Percentiles rank a stretch among this genome's conserved stretches.
phyloP scores from a whole-genome alignment of 2,329 filamentous ascomycete species.

The Keithomyces neogunnii region DNA sequence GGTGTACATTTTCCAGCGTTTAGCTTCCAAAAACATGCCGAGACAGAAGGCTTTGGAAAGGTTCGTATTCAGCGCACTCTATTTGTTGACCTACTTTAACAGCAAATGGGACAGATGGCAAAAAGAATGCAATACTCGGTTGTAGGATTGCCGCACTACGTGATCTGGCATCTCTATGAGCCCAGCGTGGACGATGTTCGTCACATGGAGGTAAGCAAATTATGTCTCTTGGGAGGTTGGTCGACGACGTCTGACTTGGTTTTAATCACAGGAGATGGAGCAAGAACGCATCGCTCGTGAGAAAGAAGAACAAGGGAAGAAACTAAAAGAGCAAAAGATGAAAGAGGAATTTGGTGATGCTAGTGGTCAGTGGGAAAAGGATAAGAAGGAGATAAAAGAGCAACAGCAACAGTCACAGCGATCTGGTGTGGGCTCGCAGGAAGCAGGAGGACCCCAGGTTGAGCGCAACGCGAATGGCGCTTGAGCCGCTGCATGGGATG shows the following conservation, averaged over 20 bases:
- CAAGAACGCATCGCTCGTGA: conserved; percentile 72
- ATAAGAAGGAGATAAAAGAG: conserved; percentile 71
- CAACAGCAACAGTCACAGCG: conserved; percentile 6
- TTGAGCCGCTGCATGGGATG: background rate
- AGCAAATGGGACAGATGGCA: conserved; percentile 61
- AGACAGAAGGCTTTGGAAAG: conserved; percentile 98
- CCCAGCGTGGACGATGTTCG: conserved; percentile 95
- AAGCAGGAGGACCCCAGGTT: background rate
- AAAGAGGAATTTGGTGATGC: conserved; percentile 73
- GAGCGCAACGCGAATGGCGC: conserved; percentile 7
- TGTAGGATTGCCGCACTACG: conserved; percentile 92
- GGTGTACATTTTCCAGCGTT: conserved; percentile 98
- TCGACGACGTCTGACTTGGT: background rate
- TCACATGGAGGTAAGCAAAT: conserved; percentile 71
- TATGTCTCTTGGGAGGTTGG: background rate
- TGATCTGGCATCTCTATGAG: conserved; percentile 99
- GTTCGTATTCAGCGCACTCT: conserved; percentile 36
- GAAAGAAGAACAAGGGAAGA: conserved; percentile 57
- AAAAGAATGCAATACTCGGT: conserved; percentile 94
- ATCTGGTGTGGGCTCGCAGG: conserved; percentile 1
- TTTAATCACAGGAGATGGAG: conserved; percentile 70
- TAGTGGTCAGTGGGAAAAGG: conserved; percentile 78
- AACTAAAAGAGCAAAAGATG: conserved; percentile 63
- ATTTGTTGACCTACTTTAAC: background rate
- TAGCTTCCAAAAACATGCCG: conserved; percentile 96